Evolutionary conservation across 169 alveolate species (phyloP).

Genomic region (Plasmodium fragile): DNA sequence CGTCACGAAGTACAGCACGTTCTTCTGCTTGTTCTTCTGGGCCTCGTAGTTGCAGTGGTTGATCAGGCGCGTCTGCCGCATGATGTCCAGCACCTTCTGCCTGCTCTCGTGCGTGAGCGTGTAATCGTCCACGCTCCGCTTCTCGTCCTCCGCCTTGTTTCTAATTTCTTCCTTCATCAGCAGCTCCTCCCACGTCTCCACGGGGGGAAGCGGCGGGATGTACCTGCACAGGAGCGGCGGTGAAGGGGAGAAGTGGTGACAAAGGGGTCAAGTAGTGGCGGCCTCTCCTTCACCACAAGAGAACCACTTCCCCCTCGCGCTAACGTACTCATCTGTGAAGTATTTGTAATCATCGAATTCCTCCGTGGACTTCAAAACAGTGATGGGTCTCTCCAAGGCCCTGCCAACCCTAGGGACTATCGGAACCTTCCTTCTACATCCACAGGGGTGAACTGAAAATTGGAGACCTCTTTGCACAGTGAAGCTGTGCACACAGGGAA

Average conservation of each 20-base stretch:
- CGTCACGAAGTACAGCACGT: conserved; percentile 66
- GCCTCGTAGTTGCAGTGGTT: conserved; percentile 75
- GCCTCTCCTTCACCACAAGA: no score
- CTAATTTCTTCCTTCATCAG: conserved; percentile 55
- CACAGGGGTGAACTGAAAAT: neutral
- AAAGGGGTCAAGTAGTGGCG: neutral
- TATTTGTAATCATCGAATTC: conserved; percentile 65
- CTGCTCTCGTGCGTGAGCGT: conserved; percentile 62
- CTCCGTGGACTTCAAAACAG: conserved; percentile 22
- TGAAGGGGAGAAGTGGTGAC: neutral
- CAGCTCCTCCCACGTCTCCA: conserved; percentile 77
- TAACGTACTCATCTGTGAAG: conserved; percentile 56
- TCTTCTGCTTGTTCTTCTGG: conserved; percentile 52
- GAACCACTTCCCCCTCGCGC: neutral
- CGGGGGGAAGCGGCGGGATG: conserved; percentile 74
- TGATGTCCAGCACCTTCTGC: conserved; percentile 68
- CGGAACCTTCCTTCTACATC: neutral
- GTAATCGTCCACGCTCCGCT: conserved; percentile 52
- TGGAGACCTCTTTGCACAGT: neutral
- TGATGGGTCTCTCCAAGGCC: neutral
- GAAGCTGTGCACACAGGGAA: neutral
- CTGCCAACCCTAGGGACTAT: neutral
- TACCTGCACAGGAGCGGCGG: neutral
- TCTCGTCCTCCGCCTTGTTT: conserved; percentile 50
- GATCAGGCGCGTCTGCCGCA: conserved; percentile 67